Base-by-base conservation (phyloP, 768 basidiomycete species). In the Tricholoma sp. region DNA sequence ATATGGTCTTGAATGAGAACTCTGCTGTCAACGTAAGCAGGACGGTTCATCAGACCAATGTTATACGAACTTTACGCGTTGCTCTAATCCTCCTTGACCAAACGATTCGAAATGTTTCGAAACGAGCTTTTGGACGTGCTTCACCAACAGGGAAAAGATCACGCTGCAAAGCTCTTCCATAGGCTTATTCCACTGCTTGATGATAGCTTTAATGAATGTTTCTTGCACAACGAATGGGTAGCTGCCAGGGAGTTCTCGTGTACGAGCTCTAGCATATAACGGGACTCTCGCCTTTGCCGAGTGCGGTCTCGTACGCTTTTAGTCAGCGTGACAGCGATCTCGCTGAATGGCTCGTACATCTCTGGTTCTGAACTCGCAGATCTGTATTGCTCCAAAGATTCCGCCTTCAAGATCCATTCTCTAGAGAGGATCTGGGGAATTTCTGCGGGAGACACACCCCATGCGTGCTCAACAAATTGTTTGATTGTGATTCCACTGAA, bases 161-260 rank as follows among this genome's bases (percentile, higher is more conserved):
- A 61, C 29, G 0, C 74, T 69, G 53, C 81, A 83, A 7, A 89
- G 74, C 0, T 53, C 28, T 15, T 74, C 62, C 0, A 82, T 71
- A 0, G 86, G 88, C 0, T 39, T 42, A 0, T 55, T 49, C 88
- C 88, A 89, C 49, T 78, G 61, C 13, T 61, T 37, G 3, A 79
- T 74, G 33, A 83, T 65, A 0, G 67, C 55, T 2, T 62, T 53
- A 51, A 90, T 85, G 57, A 79, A 84, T 0, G 66, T 63, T 9
- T 74, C 66, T 49, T 83, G 80, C 0, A 89, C 83, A 0, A 83
- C 71, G 57, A 84, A 89, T 0, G 88, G 87, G 57, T 82, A 86
- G 57, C 79, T 78, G 12, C 80, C 84, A 0, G 88, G 88, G 0
- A 90, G 76, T 61, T 90, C 88, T 1, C 89, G 80, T 1, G 87